phyloP scores from a whole-genome alignment of 1,284 basidiomycete species.

The Exobasidium rhododendri region DNA sequence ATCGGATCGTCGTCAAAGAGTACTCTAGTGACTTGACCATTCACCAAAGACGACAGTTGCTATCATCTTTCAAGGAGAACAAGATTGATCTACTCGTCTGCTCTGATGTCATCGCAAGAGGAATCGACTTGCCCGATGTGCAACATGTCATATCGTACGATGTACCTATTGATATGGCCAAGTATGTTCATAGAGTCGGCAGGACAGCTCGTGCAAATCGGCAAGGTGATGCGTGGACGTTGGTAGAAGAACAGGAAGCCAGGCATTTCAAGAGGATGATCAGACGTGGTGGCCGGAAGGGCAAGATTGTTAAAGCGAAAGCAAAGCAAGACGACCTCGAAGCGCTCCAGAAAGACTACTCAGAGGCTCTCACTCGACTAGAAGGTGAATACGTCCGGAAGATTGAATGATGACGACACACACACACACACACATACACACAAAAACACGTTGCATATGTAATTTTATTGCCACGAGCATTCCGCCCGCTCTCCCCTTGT shows the following conservation, averaged over 20 bases:
- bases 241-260: constrained; percentile 88
- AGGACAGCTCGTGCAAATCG: constrained; percentile 88
- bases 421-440: background rate
- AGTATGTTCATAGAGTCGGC: constrained; percentile 94
- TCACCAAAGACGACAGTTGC: constrained; percentile 70
- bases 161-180: constrained; percentile 90
- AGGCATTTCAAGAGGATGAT: constrained; percentile 6
- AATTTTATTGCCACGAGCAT: background rate
- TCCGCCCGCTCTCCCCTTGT: background rate
- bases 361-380: background rate
- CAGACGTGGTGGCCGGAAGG: constrained; percentile 14
- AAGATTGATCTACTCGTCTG: constrained; percentile 87
- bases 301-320: constrained; percentile 3
- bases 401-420: background rate
- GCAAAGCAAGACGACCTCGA: background rate
- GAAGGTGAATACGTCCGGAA: background rate
- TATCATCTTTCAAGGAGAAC: constrained; percentile 76
- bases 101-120: constrained; percentile 91
- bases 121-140: constrained; percentile 91
- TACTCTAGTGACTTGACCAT: constrained; percentile 84
- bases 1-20: constrained; percentile 27
- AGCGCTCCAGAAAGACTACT: background rate
- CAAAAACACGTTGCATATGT: background rate
- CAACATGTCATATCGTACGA: constrained; percentile 92
- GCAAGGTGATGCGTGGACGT: constrained; percentile 81